Percentiles rank a stretch among this genome's conserved stretches.
Conservation (phyloP, 2,329 filamentous ascomycete genomes). For the Penicillium nordicum region DNA sequence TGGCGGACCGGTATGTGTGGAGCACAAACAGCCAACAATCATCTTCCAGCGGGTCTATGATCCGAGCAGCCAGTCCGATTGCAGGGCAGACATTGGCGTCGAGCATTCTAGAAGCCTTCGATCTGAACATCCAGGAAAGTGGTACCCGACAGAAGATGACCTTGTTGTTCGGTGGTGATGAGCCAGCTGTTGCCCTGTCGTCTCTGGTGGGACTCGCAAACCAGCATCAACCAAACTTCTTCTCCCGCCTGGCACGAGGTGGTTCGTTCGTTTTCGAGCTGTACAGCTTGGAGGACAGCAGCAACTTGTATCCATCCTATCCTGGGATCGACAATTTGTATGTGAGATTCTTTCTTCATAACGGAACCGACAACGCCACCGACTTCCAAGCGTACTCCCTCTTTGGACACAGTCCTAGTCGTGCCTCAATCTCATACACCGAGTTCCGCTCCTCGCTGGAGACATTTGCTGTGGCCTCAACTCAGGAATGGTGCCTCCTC, state of each 20-base stretch:
- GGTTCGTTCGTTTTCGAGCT: constrained; percentile 53
- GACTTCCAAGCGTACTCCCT: background rate
- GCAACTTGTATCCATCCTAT: constrained; percentile 32
- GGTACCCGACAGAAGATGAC: constrained; percentile 45
- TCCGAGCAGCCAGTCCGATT: constrained; percentile 38
- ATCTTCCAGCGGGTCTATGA: constrained; percentile 19
- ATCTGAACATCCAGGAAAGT: constrained; percentile 36
- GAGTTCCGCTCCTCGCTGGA: constrained; percentile 50
- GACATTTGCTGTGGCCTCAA: constrained; percentile 42
- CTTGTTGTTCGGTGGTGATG: constrained; percentile 49
- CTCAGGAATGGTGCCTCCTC: constrained; percentile 51
- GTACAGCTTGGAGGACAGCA: constrained; percentile 41
- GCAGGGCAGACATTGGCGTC: constrained; percentile 44
- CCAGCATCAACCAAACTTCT: constrained; percentile 43
- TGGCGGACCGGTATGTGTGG: constrained; percentile 51
- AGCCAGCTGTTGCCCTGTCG: constrained; percentile 52
- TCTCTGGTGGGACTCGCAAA: constrained; percentile 44
- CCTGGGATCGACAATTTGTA: constrained; percentile 47
- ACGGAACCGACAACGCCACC: constrained; percentile 46
- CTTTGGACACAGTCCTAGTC: constrained; percentile 27
- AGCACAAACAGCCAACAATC: constrained; percentile 47
- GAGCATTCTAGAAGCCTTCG: constrained; percentile 38
- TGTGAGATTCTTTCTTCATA: constrained; percentile 57
- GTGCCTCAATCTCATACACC: constrained; percentile 49
- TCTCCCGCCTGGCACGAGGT: constrained; percentile 48